phyloP scores from a whole-genome alignment of 108 stramenopile genomes.

The Bacterosira constricta region DNA sequence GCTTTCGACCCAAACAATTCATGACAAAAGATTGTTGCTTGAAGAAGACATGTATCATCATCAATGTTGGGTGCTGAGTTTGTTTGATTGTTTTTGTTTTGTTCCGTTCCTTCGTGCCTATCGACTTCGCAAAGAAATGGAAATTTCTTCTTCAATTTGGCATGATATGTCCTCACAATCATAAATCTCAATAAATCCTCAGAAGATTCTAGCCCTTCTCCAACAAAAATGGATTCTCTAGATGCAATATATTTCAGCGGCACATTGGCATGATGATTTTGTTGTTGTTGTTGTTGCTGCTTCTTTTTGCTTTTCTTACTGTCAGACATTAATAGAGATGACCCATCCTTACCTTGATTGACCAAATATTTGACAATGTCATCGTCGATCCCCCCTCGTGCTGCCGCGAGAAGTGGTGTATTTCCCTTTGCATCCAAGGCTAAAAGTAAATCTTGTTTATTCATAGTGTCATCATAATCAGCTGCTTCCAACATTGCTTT shows the following conservation, averaged over 20 bases:
- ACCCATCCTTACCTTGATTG: conserved; percentile 16
- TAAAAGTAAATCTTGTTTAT: conserved; percentile 4
- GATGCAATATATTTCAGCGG: conserved; percentile 19
- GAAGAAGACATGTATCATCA: conserved; percentile 15
- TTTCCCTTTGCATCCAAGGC: neutral
- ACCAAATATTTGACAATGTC: conserved; percentile 19
- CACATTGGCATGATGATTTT: too few relatives aligned
- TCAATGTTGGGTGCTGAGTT: neutral
- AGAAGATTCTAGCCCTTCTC: conserved; percentile 12
- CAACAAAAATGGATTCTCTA: conserved; percentile 4
- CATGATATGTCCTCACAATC: conserved; percentile 14
- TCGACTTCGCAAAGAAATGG: neutral
- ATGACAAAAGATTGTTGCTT: conserved; percentile 20
- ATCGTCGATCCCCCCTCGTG: neutral
- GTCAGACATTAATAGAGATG: conserved; percentile 5
- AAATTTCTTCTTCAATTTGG: neutral
- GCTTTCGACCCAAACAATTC: conserved; percentile 13
- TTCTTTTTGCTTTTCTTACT: conserved; percentile 4
- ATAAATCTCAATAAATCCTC: conserved; percentile 12
- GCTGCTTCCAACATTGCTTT: neutral
- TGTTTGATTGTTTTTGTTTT: neutral
- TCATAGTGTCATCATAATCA: neutral
- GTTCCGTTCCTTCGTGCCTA: neutral
- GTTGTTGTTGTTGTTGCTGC: conserved; percentile 14
- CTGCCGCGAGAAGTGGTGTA: conserved; percentile 15